Evolutionary conservation across 768 basidiomycete genomes (phyloP).

Genomic region (Coprinopsis strossmayeri): DNA sequence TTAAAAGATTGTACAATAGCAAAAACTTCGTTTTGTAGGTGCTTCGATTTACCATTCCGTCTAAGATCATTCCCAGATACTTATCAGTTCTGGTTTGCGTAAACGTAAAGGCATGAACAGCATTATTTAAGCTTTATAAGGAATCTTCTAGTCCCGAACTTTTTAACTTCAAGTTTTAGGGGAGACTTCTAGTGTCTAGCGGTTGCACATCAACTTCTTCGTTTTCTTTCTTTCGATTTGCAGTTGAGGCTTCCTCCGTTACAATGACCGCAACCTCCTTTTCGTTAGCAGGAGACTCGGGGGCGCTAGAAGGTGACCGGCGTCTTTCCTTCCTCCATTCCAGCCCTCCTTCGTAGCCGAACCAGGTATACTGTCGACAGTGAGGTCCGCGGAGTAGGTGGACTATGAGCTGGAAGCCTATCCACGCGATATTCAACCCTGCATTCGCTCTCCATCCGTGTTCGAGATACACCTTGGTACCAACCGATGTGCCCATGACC

Average conservation of each 20-base stretch:
- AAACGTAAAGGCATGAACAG: too few species aligned
- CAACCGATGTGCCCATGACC: slow-evolving; percentile 75
- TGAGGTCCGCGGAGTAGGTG: slow-evolving; percentile 69
- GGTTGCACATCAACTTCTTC: too few species aligned
- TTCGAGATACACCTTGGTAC: slow-evolving; percentile 61
- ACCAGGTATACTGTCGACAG: slow-evolving; percentile 46
- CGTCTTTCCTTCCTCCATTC: slow-evolving; percentile 27
- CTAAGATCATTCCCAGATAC: too few species aligned
- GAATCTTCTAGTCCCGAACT: too few species aligned
- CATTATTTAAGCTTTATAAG: too few species aligned
- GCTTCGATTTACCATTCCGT: too few species aligned
- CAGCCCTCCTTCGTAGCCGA: slow-evolving; percentile 57
- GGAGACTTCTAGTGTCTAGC: too few species aligned
- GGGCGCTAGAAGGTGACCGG: background rate
- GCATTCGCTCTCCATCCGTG: slow-evolving; percentile 71
- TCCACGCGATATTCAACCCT: slow-evolving; percentile 52
- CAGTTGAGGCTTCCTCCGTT: background rate
- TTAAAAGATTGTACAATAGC: too few species aligned
- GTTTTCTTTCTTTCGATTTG: too few species aligned
- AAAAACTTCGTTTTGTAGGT: too few species aligned
- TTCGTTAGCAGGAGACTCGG: background rate
- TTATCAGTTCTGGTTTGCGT: too few species aligned
- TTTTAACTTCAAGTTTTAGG: too few species aligned
- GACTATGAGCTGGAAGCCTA: slow-evolving; percentile 49
- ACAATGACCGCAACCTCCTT: background rate